phyloP scores from a whole-genome alignment of 495 filamentous ascomycete genomes.

The Filosporella fistucella region DNA sequence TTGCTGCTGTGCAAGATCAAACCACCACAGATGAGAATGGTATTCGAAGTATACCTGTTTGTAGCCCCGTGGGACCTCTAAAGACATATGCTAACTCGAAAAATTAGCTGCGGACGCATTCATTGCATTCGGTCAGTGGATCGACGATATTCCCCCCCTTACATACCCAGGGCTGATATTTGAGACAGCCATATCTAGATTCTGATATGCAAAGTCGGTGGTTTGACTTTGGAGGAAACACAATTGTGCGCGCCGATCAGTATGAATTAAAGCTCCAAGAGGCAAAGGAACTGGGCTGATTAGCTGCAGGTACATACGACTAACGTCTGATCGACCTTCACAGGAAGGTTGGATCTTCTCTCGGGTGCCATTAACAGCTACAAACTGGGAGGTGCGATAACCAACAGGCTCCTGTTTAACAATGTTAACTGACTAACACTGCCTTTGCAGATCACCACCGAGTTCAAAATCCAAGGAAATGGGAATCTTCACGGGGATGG shows the following conservation, averaged over 20 bases:
- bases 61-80: slow-evolving; percentile 8
- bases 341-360: slow-evolving; percentile 93
- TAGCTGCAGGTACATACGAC: slow-evolving; percentile 74
- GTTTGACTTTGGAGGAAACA: slow-evolving; percentile 98
- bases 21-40: slow-evolving; percentile 39
- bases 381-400: slow-evolving; percentile 84
- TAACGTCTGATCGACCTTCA: slow-evolving; percentile 85
- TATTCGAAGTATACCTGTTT: slow-evolving; percentile 53
- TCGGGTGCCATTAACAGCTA: slow-evolving; percentile 89
- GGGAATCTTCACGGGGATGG: slow-evolving; percentile 88
- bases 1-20: slow-evolving; percentile 25
- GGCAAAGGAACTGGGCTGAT: background rate
- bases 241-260: slow-evolving; percentile 88
- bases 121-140: slow-evolving; percentile 53
- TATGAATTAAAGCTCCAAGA: slow-evolving; percentile 34
- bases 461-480: slow-evolving; percentile 86
- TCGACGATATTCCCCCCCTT: too few relatives aligned
- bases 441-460: slow-evolving; percentile 86
- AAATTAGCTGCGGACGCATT: slow-evolving; percentile 71
- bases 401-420: background rate
- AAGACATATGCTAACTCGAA: slow-evolving; percentile 7
- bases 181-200: slow-evolving; percentile 82
- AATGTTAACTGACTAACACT: too few relatives aligned
- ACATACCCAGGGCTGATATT: slow-evolving; percentile 12
- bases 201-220: slow-evolving; percentile 98